Evolutionary conservation across 2,329 filamentous ascomycete species (phyloP).

Genomic region (Fusarium verrucosum): DNA sequence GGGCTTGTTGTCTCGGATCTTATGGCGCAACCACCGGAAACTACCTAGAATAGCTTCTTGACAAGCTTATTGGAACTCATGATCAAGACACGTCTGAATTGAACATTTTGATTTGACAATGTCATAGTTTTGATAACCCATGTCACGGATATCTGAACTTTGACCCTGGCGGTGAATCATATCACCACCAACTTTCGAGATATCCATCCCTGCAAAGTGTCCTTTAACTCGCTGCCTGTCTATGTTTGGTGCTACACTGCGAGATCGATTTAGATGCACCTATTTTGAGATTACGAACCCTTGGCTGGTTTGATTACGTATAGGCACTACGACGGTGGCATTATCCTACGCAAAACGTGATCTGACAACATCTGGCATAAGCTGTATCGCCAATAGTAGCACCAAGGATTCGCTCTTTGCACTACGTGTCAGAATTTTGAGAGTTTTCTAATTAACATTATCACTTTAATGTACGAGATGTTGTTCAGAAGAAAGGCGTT

Average conservation of each 20-base stretch:
- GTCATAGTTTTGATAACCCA: background rate
- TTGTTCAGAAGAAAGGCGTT: no score
- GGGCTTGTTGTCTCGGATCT: conserved; percentile 4
- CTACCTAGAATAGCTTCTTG: conserved; percentile 10
- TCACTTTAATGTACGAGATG: no score
- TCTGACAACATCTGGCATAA: background rate
- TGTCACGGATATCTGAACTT: background rate
- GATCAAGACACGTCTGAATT: conserved; percentile 18
- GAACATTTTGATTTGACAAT: conserved; percentile 10
- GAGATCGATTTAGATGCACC: background rate
- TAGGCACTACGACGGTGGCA: background rate
- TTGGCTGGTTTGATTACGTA: background rate
- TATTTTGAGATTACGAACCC: background rate
- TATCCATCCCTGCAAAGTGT: background rate
- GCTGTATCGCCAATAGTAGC: background rate
- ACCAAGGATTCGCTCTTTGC: no score
- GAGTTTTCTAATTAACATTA: no score
- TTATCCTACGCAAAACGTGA: background rate
- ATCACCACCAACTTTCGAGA: background rate
- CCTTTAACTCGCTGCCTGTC: background rate
- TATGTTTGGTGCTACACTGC: background rate
- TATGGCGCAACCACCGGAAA: conserved; percentile 1
- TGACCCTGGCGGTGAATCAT: conserved; percentile 3
- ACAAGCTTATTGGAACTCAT: conserved; percentile 16
- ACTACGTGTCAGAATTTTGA: no score